Percentiles rank a stretch among this genome's conserved stretches.
phyloP scores from a whole-genome alignment of 805 yeast genomes.

The Blastobotrys peoriensis region DNA sequence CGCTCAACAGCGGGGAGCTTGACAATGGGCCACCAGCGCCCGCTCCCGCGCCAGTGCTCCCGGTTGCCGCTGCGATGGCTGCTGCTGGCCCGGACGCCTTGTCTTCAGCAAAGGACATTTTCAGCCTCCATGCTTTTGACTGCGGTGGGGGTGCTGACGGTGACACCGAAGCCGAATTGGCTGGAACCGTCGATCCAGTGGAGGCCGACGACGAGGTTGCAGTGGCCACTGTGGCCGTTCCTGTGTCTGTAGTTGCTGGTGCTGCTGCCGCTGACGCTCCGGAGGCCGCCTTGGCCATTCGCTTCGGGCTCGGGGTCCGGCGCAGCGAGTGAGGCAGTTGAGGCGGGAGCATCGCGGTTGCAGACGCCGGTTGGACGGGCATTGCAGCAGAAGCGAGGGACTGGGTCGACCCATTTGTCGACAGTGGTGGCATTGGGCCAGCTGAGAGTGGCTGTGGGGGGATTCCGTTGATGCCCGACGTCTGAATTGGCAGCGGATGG shows the following conservation, averaged over 20 bases:
- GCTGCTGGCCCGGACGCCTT: no score
- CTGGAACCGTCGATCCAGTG: neutral
- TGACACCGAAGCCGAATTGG: neutral
- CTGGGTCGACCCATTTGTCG: no score
- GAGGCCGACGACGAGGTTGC: neutral
- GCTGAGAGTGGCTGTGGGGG: no score
- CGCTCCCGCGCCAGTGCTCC: no score
- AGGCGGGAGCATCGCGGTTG: constrained; percentile 24
- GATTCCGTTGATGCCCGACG: neutral
- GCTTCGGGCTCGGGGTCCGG: constrained; percentile 21
- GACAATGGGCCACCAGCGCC: no score
- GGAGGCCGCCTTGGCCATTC: constrained; percentile 10
- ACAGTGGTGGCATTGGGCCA: no score
- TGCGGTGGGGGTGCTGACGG: neutral
- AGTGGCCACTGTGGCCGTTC: neutral
- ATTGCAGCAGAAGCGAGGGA: neutral
- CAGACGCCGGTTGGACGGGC: neutral
- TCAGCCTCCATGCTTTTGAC: neutral
- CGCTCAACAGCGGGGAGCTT: neutral
- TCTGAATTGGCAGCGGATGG: no score
- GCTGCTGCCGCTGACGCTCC: constrained; percentile 22
- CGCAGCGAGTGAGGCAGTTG: constrained; percentile 19
- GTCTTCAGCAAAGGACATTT: constrained; percentile 1
- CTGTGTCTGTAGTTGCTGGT: constrained; percentile 1
- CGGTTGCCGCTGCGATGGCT: no score